Percentiles rank a stretch among this genome's conserved stretches.
Evolutionary conservation across 164 flowering plant species (phyloP).

Genomic region (Annona cherimola): DNA sequence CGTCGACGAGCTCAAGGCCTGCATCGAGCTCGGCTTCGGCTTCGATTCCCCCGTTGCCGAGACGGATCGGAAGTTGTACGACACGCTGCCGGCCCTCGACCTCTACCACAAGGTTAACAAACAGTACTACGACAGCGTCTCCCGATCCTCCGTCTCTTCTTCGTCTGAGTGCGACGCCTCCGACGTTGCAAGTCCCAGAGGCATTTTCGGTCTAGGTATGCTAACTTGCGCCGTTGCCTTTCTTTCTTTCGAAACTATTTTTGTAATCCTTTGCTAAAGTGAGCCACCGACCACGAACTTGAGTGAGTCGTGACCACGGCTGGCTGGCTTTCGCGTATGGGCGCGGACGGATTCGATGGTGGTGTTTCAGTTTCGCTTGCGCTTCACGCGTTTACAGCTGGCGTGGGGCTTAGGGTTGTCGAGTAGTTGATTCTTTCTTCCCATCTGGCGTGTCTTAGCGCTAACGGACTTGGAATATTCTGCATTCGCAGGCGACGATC

Average conservation of each 20-base stretch:
- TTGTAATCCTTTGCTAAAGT: too few relatives aligned
- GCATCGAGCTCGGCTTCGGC: conserved; percentile 72
- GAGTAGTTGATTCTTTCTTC: too few relatives aligned
- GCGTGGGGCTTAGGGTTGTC: too few relatives aligned
- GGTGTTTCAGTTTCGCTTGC: too few relatives aligned
- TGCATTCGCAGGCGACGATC: conserved; percentile 47
- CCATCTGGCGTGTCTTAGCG: not conserved
- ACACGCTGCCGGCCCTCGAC: conserved; percentile 66
- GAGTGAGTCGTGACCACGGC: not conserved
- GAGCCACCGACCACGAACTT: not conserved
- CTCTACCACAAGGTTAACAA: conserved; percentile 62
- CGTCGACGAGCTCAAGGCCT: conserved; percentile 69
- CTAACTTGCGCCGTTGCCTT: not conserved
- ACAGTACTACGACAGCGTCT: conserved; percentile 38
- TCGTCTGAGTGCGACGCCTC: conserved; percentile 22
- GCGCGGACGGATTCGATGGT: too few relatives aligned
- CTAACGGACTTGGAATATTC: not conserved
- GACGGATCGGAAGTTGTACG: conserved; percentile 40
- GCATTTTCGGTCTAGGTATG: conserved; percentile 44
- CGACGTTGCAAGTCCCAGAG: conserved; percentile 30
- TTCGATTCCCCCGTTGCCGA: conserved; percentile 59
- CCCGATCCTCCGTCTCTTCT: conserved; percentile 21
- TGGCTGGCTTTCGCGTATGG: not conserved
- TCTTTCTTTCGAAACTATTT: too few relatives aligned
- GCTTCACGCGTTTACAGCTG: too few relatives aligned